These are phyloP conservation scores for Sugiyamaella americana DNA, from an alignment of 805 yeast genomes.

Conservation along the genomic window DNA sequence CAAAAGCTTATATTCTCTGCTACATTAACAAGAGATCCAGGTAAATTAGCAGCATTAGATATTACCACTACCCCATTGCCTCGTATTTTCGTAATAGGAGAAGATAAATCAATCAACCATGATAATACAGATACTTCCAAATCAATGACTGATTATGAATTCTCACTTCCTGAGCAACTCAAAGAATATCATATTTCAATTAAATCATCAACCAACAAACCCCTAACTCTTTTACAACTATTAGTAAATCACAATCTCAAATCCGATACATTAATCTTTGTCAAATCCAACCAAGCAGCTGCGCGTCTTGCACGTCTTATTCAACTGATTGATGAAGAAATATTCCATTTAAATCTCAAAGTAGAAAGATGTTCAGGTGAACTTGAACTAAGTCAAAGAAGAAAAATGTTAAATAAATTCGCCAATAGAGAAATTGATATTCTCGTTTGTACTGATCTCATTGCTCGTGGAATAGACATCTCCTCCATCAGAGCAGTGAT, in stretches of 20 bases:
- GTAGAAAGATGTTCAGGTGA: constrained; percentile 36
- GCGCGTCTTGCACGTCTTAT: constrained; percentile 68
- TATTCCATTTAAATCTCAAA: constrained; percentile 16
- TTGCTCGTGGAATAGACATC: constrained; percentile 94
- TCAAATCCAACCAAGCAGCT: constrained; percentile 79
- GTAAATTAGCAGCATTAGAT: constrained; percentile 66
- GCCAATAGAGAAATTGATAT: constrained; percentile 46
- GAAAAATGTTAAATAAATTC: constrained; percentile 55
- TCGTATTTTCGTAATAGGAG: constrained; percentile 67
- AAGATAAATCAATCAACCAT: constrained; percentile 25
- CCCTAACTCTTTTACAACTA: constrained; percentile 60
- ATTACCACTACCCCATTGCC: constrained; percentile 49
- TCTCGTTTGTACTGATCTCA: constrained; percentile 73
- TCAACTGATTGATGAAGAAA: constrained; percentile 34
- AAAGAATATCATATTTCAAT: constrained; percentile 32
- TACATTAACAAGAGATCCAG: constrained; percentile 89
- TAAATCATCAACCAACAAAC: constrained; percentile 46
- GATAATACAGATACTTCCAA: background rate
- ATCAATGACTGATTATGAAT: constrained; percentile 25
- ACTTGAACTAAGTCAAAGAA: constrained; percentile 40
- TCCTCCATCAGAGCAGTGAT: constrained; percentile 63
- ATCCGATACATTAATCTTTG: constrained; percentile 50
- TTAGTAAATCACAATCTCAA: constrained; percentile 34
- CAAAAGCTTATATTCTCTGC: constrained; percentile 83
- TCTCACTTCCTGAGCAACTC: constrained; percentile 34